These are phyloP conservation scores for Myochromella boudieri DNA, from an alignment of 768 basidiomycete genomes.

Conservation along the genomic window DNA sequence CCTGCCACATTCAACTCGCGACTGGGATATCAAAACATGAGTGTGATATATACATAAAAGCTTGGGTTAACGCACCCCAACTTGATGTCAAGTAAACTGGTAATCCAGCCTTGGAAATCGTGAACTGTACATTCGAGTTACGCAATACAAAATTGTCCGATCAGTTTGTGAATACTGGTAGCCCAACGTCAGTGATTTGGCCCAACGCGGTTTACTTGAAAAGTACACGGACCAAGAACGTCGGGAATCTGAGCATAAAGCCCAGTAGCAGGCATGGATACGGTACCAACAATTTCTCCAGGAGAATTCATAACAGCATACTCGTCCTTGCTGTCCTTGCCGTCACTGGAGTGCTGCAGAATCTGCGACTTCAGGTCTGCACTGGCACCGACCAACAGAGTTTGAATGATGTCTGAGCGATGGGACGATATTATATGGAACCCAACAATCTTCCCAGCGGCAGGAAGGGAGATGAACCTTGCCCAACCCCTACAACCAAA, in stretches of 20 bases:
- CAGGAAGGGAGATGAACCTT: no score
- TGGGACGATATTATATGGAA: constrained; percentile 84
- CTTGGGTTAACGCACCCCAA: constrained; percentile 48
- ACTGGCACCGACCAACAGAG: constrained; percentile 52
- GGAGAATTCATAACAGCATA: constrained; percentile 69
- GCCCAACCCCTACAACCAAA: no score
- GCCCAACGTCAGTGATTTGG: not conserved
- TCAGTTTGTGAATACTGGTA: constrained; percentile 58
- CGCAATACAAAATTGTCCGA: constrained; percentile 71
- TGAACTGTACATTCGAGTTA: constrained; percentile 73
- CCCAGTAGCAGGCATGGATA: constrained; percentile 36
- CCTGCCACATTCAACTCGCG: constrained; percentile 82
- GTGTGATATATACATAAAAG: no score
- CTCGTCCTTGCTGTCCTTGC: constrained; percentile 60
- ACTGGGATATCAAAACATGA: constrained; percentile 31
- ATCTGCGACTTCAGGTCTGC: constrained; percentile 49
- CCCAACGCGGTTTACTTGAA: not conserved
- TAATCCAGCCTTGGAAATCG: constrained; percentile 83
- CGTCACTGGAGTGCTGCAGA: constrained; percentile 66
- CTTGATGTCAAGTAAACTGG: constrained; percentile 76
- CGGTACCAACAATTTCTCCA: constrained; percentile 31
- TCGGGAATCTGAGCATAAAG: constrained; percentile 53
- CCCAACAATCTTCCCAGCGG: constrained; percentile 52
- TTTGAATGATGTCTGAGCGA: constrained; percentile 73
- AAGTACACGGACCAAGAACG: constrained; percentile 56